Conservation (phyloP, 2,329 filamentous ascomycete species). For the Aspergillus awamori region DNA sequence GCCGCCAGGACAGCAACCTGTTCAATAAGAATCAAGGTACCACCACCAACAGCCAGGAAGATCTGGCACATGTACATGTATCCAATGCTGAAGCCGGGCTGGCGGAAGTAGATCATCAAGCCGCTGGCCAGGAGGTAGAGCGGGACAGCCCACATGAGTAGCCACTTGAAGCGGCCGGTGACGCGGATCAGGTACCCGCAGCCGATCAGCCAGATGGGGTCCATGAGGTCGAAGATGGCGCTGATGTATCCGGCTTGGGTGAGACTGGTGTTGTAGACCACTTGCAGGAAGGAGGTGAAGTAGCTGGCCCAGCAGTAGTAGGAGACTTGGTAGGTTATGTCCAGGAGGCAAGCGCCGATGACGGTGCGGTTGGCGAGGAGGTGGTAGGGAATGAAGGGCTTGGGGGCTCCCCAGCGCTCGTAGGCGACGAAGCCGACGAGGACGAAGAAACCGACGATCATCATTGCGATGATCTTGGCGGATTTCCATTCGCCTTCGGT, state of each 20-base stretch:
- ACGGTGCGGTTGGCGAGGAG: constrained; percentile 47
- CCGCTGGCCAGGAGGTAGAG: constrained; percentile 53
- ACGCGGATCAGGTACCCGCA: constrained; percentile 53
- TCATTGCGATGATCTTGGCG: constrained; percentile 52
- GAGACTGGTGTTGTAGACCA: constrained; percentile 38
- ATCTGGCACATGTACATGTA: constrained; percentile 60
- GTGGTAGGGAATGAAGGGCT: constrained; percentile 20
- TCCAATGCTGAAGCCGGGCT: constrained; percentile 48
- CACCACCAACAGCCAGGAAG: constrained; percentile 57
- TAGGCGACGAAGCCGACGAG: constrained; percentile 57
- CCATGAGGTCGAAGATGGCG: constrained; percentile 55
- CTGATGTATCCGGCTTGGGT: constrained; percentile 45
- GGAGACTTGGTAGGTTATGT: constrained; percentile 25
- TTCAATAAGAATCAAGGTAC: constrained; percentile 54
- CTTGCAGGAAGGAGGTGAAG: constrained; percentile 42
- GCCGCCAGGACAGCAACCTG: constrained; percentile 59
- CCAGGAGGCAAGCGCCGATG: constrained; percentile 30
- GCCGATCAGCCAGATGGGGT: constrained; percentile 58
- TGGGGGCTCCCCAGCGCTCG: constrained; percentile 55
- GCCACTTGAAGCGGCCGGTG: constrained; percentile 55
- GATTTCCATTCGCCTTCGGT: constrained; percentile 36
- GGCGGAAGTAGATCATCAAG: constrained; percentile 57
- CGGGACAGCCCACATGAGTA: constrained; percentile 53
- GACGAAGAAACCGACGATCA: constrained; percentile 56
- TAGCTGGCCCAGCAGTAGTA: constrained; percentile 34